Base-by-base conservation (phyloP, 1,284 basidiomycete species). In the Ustanciosporium gigantosporum region DNA sequence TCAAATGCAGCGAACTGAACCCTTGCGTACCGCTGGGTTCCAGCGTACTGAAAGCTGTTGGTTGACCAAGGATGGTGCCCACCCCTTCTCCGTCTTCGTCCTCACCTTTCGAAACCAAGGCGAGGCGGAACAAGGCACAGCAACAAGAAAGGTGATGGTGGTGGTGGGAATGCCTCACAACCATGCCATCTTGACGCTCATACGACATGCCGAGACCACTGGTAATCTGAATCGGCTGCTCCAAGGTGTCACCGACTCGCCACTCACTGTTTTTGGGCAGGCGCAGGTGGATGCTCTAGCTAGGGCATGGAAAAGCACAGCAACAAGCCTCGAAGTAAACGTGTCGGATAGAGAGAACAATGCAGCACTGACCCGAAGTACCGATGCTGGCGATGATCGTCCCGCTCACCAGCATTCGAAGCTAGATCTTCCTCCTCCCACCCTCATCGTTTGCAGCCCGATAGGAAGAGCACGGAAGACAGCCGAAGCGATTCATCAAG, bases 171-270 rank as follows among this genome's bases (percentile, higher is more conserved):
- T n/a, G n/a, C n/a, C n/a, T n/a, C n/a, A n/a, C n/a, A n/a, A 47
- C 41, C 43, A 61, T 61, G 59, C 48, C 16, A 53, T 58, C 19
- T 42, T 75, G 14, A 71, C 69, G 3, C 52, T 76, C 7, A 53
- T 73, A n/a, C 66, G 73, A 5, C 73, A 76, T 46, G 68, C 48
- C 13, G 59, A 76, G 41, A 73, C 73, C 2, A 61, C 55, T 3
- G 73, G 66, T n/a, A 76, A 76, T 46, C 58, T 66, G 25, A 66
- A 72, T 15, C 66, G 62, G 4, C 36, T 76, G 4, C 57, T 76
- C 5, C 73, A 76, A 46, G 73, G 73, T 15, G 58, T 65, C 8
- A 66, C 71, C 4, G 73, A 76, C 35, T 72, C 72, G 6, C 66
- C 68, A 1, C 32, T 76, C 8, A 66, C 72, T 3, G 39, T 50